Evolutionary conservation across 306 rosid species (phyloP).

Genomic region (Pueraria montana): DNA sequence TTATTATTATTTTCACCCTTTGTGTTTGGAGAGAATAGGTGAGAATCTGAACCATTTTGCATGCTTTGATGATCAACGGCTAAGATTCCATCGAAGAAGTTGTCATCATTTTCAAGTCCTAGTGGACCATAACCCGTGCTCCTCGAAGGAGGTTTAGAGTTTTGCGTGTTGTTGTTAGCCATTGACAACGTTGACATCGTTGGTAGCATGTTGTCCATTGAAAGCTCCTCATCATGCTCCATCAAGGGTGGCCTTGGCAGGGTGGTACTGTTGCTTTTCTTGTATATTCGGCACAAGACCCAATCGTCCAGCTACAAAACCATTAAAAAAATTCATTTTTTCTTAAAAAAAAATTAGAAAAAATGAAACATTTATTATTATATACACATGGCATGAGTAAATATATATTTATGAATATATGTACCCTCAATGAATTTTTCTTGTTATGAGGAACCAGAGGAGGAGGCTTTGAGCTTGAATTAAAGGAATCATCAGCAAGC

Average conservation of each 20-base stretch:
- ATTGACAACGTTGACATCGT: conserved; percentile 42
- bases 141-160: conserved; percentile 42
- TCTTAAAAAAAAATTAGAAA: background rate
- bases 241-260: conserved; percentile 64
- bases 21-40: conserved; percentile 45
- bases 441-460: conserved; percentile 47
- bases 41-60: conserved; percentile 46
- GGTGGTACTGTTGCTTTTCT: conserved; percentile 63
- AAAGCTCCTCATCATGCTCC: conserved; percentile 60
- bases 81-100: conserved; percentile 65
- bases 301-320: conserved; percentile 83
- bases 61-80: conserved; percentile 46
- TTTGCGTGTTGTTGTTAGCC: conserved; percentile 32
- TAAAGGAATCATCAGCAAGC: conserved; percentile 24
- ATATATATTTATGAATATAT: no score
- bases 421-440: conserved; percentile 79
- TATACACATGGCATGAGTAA: background rate
- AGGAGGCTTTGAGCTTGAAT: conserved; percentile 47
- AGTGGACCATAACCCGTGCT: conserved; percentile 48
- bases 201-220: conserved; percentile 60
- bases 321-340: background rate
- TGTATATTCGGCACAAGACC: conserved; percentile 95
- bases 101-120: conserved; percentile 62
- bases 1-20: conserved; percentile 25
- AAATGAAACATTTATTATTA: background rate